Evolutionary conservation across 192 early-diverging fungal species (phyloP).

Genomic region (Backusella macrospora): DNA sequence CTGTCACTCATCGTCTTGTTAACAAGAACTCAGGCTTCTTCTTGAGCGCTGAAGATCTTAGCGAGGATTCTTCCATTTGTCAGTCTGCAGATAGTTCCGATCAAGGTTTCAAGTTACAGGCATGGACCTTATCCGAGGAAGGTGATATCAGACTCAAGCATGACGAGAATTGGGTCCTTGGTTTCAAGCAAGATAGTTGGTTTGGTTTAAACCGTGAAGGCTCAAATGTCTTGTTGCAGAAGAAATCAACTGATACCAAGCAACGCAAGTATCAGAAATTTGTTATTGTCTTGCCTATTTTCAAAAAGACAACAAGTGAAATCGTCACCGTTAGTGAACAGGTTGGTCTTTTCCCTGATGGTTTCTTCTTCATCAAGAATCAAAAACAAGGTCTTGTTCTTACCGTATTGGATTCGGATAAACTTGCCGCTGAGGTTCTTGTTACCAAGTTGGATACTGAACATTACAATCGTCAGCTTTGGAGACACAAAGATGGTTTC

Average conservation of each 20-base stretch:
- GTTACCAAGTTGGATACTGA: conserved; percentile 18
- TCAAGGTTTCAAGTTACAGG: neutral
- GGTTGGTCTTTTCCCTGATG: conserved; percentile 32
- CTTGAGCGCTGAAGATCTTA: conserved; percentile 26
- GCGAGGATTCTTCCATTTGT: conserved; percentile 16
- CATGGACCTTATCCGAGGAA: conserved; percentile 12
- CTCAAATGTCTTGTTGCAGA: conserved; percentile 23
- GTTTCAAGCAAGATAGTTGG: conserved; percentile 35
- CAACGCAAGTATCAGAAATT: conserved; percentile 13
- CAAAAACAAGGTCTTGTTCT: conserved; percentile 31
- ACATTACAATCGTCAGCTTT: conserved; percentile 40
- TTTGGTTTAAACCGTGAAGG: conserved; percentile 31
- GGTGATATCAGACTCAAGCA: conserved; percentile 25
- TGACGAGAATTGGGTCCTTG: conserved; percentile 7
- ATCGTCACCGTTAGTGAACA: conserved; percentile 11
- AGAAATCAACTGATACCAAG: conserved; percentile 10
- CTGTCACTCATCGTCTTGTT: neutral
- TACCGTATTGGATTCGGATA: conserved; percentile 29
- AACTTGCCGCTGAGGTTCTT: conserved; percentile 27
- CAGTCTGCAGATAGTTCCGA: conserved; percentile 10
- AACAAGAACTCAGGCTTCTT: conserved; percentile 32
- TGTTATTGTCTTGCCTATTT: conserved; percentile 26
- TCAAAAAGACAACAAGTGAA: conserved; percentile 22
- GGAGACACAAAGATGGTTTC: conserved; percentile 42
- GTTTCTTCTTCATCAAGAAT: conserved; percentile 47